Evolutionary conservation across 2,329 filamentous ascomycete species (phyloP), one percentile per base, ranked within the genome.

Genomic region (Aspergillus sp.): DNA sequence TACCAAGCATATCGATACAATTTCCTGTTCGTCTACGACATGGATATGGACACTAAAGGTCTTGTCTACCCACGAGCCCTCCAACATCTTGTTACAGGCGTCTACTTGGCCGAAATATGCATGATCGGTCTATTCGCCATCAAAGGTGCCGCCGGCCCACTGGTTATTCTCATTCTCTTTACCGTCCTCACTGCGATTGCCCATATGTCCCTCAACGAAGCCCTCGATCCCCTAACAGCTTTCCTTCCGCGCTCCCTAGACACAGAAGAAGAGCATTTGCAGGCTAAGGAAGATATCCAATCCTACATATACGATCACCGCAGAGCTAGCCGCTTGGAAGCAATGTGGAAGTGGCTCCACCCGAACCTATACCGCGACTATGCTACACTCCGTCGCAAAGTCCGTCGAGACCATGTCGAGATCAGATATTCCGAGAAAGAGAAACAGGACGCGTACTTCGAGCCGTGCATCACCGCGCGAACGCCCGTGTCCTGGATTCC

Each of bases 1-100:
- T 94, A 94, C 63, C 72, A 91, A 45, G 86, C 88, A 34, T 95
- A 89, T 74, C 81, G 87, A 33, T 95, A 96, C 74, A 94, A 95
- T 61, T 73, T 95, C 44, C 76, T 96, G 44, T 96, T 87, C 65
- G 88, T 94, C 4, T 85, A 85, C 47, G 85, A 93, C 62, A 81
- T 85, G 9, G 73, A 81, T 48, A 80, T 94, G 60, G 89, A 96
- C 61, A 94, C 87, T 39, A 88, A 93, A 59, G 90, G 91, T 2
- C 77, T 94, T 2, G 85, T 91, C 53, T 96, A 96, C 61, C 86
- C 89, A 0, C 82, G 84, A 9, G 89, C 88, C 0, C 73, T 96
- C 19, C 83, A 93, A 62, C 90, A 96, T 52, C 78, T 94, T 33
- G 78, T 94, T 35, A 83, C 83, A 0, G 89, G 91, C 8, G 69